Conservation (phyloP, 164 flowering plant species). For the Nelumbo lutea region DNA sequence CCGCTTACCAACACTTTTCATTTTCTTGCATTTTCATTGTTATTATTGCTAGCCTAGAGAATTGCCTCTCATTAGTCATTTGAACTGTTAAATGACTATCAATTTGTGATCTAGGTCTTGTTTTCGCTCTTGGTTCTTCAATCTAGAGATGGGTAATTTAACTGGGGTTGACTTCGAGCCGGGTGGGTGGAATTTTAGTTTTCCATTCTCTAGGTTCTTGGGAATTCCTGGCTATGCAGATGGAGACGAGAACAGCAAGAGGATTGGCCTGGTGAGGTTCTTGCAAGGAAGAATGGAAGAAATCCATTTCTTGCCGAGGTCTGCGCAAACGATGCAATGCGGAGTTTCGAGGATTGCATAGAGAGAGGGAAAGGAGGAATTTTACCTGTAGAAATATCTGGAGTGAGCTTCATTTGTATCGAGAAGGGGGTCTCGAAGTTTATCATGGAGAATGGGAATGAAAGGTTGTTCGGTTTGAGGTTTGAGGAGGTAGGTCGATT, state of each 20-base stretch:
- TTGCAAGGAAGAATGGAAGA: constrained; percentile 46
- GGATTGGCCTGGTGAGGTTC: constrained; percentile 49
- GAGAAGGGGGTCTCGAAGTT: constrained; percentile 39
- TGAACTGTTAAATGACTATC: no score
- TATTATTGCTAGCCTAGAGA: no score
- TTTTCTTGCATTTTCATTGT: no score
- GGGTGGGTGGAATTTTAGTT: constrained; percentile 28
- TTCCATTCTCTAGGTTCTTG: constrained; percentile 37
- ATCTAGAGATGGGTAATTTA: constrained; percentile 33
- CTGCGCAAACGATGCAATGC: constrained; percentile 47
- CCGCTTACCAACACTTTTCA: no score
- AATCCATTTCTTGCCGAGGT: constrained; percentile 79
- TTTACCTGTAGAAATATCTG: constrained; percentile 42
- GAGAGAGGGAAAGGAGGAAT: constrained; percentile 25
- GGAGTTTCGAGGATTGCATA: constrained; percentile 37
- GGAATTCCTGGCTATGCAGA: constrained; percentile 14
- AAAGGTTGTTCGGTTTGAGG: constrained; percentile 23
- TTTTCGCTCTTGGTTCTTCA: no score
- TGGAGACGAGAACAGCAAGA: constrained; percentile 42
- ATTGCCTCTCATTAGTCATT: no score
- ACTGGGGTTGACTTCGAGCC: constrained; percentile 17
- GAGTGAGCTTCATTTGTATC: constrained; percentile 37
- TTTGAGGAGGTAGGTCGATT: constrained; percentile 40
- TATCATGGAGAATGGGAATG: constrained; percentile 23
- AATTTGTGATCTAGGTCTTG: no score